Conservation (phyloP, 108 stramenopile genomes). For the Cyclotella atomus region DNA sequence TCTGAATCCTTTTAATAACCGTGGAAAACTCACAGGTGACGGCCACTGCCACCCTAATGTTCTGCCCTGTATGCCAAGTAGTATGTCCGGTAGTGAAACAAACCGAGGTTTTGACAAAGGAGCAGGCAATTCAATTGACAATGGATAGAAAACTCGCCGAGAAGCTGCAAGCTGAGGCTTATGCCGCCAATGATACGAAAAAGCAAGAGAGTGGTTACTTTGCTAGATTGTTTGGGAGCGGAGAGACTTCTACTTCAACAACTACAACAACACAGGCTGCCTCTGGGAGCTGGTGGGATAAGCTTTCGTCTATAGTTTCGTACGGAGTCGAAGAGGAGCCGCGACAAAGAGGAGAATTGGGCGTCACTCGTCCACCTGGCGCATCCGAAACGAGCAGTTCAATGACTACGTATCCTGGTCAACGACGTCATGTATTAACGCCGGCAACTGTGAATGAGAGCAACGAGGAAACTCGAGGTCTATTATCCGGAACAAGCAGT, state of each 20-base stretch:
- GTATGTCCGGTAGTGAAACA: slow-evolving; percentile 66
- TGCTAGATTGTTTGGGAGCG: slow-evolving; percentile 27
- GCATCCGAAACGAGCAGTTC: slow-evolving; percentile 1
- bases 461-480: slow-evolving; percentile 48
- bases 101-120: slow-evolving; percentile 55
- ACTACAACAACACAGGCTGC: slow-evolving; percentile 9
- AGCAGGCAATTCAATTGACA: slow-evolving; percentile 70
- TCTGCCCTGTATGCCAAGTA: slow-evolving; percentile 77
- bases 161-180: slow-evolving; percentile 78
- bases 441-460: neutral
- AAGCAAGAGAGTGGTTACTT: slow-evolving; percentile 45
- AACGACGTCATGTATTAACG: slow-evolving; percentile 20
- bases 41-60: slow-evolving; percentile 73
- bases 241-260: slow-evolving; percentile 12
- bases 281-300: slow-evolving; percentile 44
- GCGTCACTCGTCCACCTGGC: slow-evolving; percentile 58
- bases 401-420: slow-evolving; percentile 27
- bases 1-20: neutral
- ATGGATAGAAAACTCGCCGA: slow-evolving; percentile 82
- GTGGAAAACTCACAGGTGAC: slow-evolving; percentile 42
- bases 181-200: slow-evolving; percentile 34
- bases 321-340: slow-evolving; percentile 37
- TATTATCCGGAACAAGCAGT: slow-evolving; percentile 3
- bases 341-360: slow-evolving; percentile 42
- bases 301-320: slow-evolving; percentile 22